These are phyloP conservation scores for Candida cerambycidarum DNA, from an alignment of 805 yeast genomes.

Conservation along the genomic window DNA sequence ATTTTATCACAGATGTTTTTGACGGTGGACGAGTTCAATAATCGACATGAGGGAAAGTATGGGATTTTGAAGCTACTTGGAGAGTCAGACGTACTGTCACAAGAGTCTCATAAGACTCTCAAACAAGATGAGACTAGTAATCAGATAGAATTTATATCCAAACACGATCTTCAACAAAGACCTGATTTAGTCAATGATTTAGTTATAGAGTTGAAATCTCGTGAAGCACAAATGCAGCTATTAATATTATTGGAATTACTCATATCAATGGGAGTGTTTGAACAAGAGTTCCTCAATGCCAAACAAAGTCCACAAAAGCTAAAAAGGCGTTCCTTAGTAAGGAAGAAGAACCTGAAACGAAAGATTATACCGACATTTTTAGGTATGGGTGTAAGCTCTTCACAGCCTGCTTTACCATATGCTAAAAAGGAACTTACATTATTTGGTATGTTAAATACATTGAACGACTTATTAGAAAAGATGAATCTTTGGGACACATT, in stretches of 20 bases:
- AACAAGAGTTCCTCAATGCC: constrained; percentile 29
- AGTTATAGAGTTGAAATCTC: constrained; percentile 43
- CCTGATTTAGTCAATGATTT: constrained; percentile 14
- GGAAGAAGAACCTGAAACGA: constrained; percentile 21
- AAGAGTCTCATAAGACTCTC: constrained; percentile 2
- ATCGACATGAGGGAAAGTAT: constrained; percentile 37
- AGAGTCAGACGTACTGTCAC: not conserved
- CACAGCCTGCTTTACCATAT: not conserved
- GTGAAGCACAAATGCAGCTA: constrained; percentile 59
- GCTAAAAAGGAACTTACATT: constrained; percentile 17
- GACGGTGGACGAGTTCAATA: constrained; percentile 40
- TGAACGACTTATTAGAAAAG: constrained; percentile 51
- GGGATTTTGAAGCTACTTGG: constrained; percentile 20
- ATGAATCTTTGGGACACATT: constrained; percentile 55
- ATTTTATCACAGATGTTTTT: constrained; percentile 31
- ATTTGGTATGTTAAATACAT: constrained; percentile 19
- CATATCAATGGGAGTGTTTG: constrained; percentile 32
- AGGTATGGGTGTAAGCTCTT: constrained; percentile 32
- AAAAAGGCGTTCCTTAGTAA: constrained; percentile 22
- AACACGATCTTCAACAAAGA: constrained; percentile 7
- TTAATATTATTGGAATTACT: constrained; percentile 49
- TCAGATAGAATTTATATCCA: constrained; percentile 17
- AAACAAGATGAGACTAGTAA: constrained; percentile 22
- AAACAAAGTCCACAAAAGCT: constrained; percentile 4
- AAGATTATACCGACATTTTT: constrained; percentile 44